Base-by-base conservation (phyloP, 345 rosid species). In the Eucalyptus marginata region DNA sequence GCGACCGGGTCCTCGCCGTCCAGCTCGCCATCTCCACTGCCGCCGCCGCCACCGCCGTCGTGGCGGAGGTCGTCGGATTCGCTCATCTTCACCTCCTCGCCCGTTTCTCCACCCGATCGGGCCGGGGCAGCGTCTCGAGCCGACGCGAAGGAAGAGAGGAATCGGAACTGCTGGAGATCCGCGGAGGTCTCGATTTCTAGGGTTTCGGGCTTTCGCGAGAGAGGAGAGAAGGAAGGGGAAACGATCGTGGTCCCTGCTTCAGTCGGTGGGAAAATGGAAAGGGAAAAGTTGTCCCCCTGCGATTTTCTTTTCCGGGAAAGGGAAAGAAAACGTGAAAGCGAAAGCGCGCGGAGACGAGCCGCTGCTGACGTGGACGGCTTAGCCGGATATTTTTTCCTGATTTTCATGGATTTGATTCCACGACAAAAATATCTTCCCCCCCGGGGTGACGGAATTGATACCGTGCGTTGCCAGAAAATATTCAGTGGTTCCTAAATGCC, bases 331-430 rank as follows among this genome's bases (percentile, higher is more conserved):
- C 27, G 68, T 24, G 27, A 87, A 88, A 86, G 29, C 71, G 49
- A 64, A 44, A 44, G 50, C 86, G n/a, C 49, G 18, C 13, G 58
- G 87, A 49, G 27, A 33, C 86, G 86, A 7, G 40, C 58, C 6
- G 62, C 24, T 89, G 98, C 96, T 95, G 71, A 93, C 98, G 97
- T 97, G 99, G 98, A 94, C 94, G 93, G 90, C 89, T 93, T 85
- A 90, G 90, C 92, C 88, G 93, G 97, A 96, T 96, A 94, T 17
- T 97, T 96, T 96, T 96, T 96, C 93, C 88, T 40, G 92, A 96
- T 96, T 93, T 91, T 89, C n/a, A 18, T 36, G 47, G 27, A 40
- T 20, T 10, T 22, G 83, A 76, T 36, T 76, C 14, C 7, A 22
- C 11, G 47, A 76, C 81, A 22, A n/a, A 64, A 36, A 40, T 76